Evolutionary conservation across 2,329 filamentous ascomycete genomes (phyloP).

Genomic region (Aspergillus amoenus): DNA sequence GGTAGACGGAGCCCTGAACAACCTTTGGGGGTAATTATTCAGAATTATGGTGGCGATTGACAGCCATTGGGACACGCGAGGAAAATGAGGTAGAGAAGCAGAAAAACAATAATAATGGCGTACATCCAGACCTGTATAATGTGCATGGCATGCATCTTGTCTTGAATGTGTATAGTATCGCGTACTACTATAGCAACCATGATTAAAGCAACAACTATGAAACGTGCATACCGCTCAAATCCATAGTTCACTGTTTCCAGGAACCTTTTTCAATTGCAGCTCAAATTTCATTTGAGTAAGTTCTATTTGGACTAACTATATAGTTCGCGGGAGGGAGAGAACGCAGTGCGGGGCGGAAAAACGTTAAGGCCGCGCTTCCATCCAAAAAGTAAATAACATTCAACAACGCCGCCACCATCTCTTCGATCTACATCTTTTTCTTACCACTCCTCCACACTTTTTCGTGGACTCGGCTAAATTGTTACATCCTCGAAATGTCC

Average conservation of each 20-base stretch:
- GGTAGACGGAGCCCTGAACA: slow-evolving; percentile 16
- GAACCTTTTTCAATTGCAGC: neutral
- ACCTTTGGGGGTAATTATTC: slow-evolving; percentile 15
- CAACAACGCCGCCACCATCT: neutral
- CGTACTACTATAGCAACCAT: neutral
- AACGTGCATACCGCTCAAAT: neutral
- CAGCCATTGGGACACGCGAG: slow-evolving; percentile 11
- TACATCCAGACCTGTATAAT: slow-evolving; percentile 8
- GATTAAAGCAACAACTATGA: neutral
- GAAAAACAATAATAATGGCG: slow-evolving; percentile 15
- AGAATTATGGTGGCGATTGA: slow-evolving; percentile 10
- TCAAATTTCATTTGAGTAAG: neutral
- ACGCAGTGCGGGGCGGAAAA: slow-evolving; percentile 2
- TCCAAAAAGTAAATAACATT: slow-evolving; percentile 5
- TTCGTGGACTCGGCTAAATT: neutral
- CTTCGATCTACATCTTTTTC: neutral
- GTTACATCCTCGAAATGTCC: slow-evolving; percentile 34
- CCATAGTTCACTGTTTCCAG: neutral
- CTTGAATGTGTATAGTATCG: neutral
- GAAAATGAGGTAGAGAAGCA: slow-evolving; percentile 13
- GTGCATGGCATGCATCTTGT: neutral
- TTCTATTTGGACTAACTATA: neutral
- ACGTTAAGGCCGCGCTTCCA: neutral
- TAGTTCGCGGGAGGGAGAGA: neutral
- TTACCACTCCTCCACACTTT: neutral